phyloP scores from a whole-genome alignment of 169 alveolate species.

The Nephromyces sp. region DNA sequence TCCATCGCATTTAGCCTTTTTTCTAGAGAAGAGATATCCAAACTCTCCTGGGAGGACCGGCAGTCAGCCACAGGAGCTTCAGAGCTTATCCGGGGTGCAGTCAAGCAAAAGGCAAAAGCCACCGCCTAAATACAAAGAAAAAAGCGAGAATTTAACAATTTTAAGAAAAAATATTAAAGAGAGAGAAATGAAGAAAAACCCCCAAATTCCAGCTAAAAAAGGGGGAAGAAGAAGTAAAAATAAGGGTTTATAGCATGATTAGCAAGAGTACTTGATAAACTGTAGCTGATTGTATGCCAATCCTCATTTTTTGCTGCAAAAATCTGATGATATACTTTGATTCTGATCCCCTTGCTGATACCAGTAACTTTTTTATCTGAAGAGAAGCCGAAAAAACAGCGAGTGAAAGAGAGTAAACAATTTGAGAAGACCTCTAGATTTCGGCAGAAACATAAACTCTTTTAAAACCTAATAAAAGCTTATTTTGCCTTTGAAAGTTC shows the following conservation, averaged over 20 bases:
- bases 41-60: conserved; percentile 1
- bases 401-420: too few species aligned
- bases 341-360: conserved; percentile 80
- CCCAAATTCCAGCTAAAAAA: too few species aligned
- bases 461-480: too few species aligned
- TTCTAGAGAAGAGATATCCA: conserved; percentile 10
- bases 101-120: conserved; percentile 51
- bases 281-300: conserved; percentile 89
- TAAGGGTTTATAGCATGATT: too few species aligned
- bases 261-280: conserved; percentile 78
- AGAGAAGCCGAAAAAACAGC: too few species aligned
- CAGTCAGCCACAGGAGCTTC: conserved; percentile 1
- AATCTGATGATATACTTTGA: conserved; percentile 87
- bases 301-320: conserved; percentile 85
- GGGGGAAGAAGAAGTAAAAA: too few species aligned
- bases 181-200: too few species aligned
- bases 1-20: conserved; percentile 50
- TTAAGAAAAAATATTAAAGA: too few species aligned
- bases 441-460: too few species aligned
- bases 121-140: conserved; percentile 52
- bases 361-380: conserved; percentile 71
- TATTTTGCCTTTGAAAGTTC: too few species aligned
- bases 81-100: conserved; percentile 33
- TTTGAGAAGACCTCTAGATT: too few species aligned
- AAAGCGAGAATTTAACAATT: too few species aligned